Base-by-base conservation (phyloP, 2,329 filamentous ascomycete genomes). In the Hypoxylon rubiginosum region DNA sequence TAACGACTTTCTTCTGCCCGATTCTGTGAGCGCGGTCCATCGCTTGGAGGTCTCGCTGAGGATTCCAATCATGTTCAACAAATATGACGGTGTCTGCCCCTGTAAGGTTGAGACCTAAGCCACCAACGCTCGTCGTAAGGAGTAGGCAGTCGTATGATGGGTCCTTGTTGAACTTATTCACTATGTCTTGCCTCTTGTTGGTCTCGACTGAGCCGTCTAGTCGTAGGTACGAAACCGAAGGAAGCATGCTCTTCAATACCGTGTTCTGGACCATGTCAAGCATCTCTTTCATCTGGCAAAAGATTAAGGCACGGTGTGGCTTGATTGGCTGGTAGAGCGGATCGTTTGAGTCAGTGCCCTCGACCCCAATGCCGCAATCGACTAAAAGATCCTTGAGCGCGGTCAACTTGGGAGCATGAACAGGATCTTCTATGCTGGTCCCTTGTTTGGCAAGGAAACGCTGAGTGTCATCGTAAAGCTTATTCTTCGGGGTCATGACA, bases 271-370 rank as follows among this genome's bases (percentile, higher is more conserved):
- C 97, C 88, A 99, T 98, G 79, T 99, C 96, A 24, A 99, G 86
- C 97, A 99, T 99, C 79, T 99, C 96, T 81, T 99, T 99, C 93
- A 99, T 97, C 79, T 99, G 96, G 75, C 96, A 99, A 85, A 99
- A 99, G 71, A 99, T 92, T 28, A 99, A 88, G 0, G 96, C 97
- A 48, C 96, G 92, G 77, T 99, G 96, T 30, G 95, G 96, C 67
- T 96, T 97, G 78, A 99, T 97, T 43, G 94, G 97, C 78, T 93
- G 86, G 74, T 89, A 89, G 15, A 89, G 81, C 1, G 87, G 86
- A 64, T 89, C 87, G 56, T 83, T 87, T 1, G 82, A 80, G 55
- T 88, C 86, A n/a, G 82, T 82, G 15, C 88, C 87, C 67, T 94
- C 90, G 41, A 91, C 86, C 32, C 96, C 96, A 74, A 99, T 99